A percentile compares a stretch with the other conserved stretches of the same genome.
Evolutionary conservation across 2,329 filamentous ascomycete genomes (phyloP).

Genomic region (Diaporthe sp.): DNA sequence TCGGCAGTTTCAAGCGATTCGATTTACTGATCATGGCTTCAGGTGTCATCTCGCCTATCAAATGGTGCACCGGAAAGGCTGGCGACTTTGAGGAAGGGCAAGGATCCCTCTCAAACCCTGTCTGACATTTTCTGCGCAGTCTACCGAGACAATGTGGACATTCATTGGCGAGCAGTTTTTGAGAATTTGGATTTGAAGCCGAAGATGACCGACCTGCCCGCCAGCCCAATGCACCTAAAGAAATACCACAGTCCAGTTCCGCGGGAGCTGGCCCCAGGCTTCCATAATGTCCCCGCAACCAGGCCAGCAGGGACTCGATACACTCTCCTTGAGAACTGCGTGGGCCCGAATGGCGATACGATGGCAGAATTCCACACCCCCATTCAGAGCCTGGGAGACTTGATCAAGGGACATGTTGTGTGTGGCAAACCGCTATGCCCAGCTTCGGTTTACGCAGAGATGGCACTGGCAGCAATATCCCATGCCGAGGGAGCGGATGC

Average conservation of each 20-base stretch:
- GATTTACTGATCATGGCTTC: neutral
- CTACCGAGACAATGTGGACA: neutral
- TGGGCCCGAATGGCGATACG: neutral
- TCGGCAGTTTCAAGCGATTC: neutral
- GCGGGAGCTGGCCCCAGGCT: neutral
- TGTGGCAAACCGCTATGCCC: neutral
- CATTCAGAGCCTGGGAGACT: neutral
- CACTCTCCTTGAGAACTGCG: neutral
- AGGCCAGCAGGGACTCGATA: neutral
- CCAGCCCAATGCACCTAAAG: neutral
- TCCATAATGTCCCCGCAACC: neutral
- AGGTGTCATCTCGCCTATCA: neutral
- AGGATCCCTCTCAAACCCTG: slow-evolving; percentile 4
- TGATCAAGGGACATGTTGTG: slow-evolving; percentile 6
- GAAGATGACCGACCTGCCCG: neutral
- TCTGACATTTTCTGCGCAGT: slow-evolving; percentile 2
- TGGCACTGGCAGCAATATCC: slow-evolving; percentile 1
- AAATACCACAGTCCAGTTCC: neutral
- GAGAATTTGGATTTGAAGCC: neutral
- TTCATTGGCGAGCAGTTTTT: neutral
- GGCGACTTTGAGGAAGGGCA: neutral
- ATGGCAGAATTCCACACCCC: neutral
- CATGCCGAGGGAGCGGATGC: neutral
- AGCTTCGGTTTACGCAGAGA: slow-evolving; percentile 14
- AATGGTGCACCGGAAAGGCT: neutral